These are phyloP conservation scores for Ilex asprella DNA, from an alignment of 257 asterid species.

Conservation along the genomic window DNA sequence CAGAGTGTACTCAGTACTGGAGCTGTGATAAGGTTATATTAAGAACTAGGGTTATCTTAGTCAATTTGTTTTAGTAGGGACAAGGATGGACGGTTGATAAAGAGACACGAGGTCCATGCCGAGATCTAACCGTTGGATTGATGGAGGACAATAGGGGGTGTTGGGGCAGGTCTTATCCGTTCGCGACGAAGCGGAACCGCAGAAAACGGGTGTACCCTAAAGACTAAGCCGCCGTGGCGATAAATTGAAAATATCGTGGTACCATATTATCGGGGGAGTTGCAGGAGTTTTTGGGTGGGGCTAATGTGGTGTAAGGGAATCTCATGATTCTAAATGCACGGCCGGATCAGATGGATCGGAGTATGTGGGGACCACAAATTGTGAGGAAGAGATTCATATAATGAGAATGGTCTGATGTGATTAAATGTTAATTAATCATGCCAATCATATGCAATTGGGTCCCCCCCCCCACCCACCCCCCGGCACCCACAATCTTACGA, in stretches of 20 bases:
- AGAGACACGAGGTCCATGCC: slow-evolving; percentile 14
- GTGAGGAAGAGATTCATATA: not conserved
- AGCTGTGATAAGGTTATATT: slow-evolving; percentile 42
- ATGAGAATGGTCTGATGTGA: slow-evolving; percentile 27
- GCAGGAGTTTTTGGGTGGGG: not conserved
- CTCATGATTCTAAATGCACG: slow-evolving; percentile 46
- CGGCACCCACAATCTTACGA: no score
- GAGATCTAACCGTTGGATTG: not conserved
- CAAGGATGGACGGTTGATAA: no score
- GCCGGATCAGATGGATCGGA: slow-evolving; percentile 38
- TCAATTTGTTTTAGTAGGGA: no score
- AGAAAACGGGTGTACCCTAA: slow-evolving; percentile 18
- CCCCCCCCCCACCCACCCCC: no score
- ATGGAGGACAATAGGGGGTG: no score
- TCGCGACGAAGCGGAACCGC: slow-evolving; percentile 34
- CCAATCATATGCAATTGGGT: slow-evolving; percentile 27
- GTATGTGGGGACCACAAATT: slow-evolving; percentile 35
- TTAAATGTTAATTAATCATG: slow-evolving; percentile 20
- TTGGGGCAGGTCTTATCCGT: slow-evolving; percentile 25
- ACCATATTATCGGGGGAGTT: not conserved
- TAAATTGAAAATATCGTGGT: slow-evolving; percentile 1
- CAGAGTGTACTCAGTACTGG: slow-evolving; percentile 18
- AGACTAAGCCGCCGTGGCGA: slow-evolving; percentile 17
- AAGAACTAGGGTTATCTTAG: no score
- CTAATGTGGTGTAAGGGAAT: slow-evolving; percentile 18